Evolutionary conservation across 257 asterid species (phyloP).

Genomic region (Rauvolfia tetraphylla): DNA sequence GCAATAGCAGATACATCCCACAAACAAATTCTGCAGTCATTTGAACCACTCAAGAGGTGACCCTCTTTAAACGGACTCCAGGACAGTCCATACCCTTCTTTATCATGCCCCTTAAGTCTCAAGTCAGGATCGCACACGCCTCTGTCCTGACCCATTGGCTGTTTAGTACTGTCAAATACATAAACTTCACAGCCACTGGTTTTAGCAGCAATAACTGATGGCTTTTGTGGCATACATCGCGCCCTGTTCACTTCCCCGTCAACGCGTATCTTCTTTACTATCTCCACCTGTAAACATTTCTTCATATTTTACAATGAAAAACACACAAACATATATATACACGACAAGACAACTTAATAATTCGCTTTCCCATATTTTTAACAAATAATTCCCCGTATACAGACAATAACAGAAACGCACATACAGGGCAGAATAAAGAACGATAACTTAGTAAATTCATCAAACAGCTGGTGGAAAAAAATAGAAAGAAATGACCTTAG

Average conservation of each 20-base stretch:
- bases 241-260: slow-evolving; percentile 97
- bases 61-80: slow-evolving; percentile 88
- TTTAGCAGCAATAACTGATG: slow-evolving; percentile 78
- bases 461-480: slow-evolving; percentile 41
- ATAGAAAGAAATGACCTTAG: slow-evolving; percentile 45
- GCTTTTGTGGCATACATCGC: slow-evolving; percentile 71
- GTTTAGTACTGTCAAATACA: slow-evolving; percentile 61
- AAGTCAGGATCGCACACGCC: slow-evolving; percentile 67
- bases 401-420: neutral
- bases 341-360: neutral
- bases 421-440: neutral
- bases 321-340: neutral
- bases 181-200: slow-evolving; percentile 69
- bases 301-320: neutral
- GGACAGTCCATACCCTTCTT: slow-evolving; percentile 93
- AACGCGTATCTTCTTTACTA: slow-evolving; percentile 66
- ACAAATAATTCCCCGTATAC: neutral
- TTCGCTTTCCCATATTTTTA: neutral
- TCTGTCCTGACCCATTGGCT: slow-evolving; percentile 32
- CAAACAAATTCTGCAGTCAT: slow-evolving; percentile 77
- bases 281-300: slow-evolving; percentile 53
- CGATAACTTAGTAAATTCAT: slow-evolving; percentile 19
- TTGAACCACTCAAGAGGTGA: slow-evolving; percentile 78
- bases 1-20: slow-evolving; percentile 83
- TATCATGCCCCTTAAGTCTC: slow-evolving; percentile 74